phyloP scores from a whole-genome alignment of 2,329 filamentous ascomycete genomes.

The Penicillium sp. region DNA sequence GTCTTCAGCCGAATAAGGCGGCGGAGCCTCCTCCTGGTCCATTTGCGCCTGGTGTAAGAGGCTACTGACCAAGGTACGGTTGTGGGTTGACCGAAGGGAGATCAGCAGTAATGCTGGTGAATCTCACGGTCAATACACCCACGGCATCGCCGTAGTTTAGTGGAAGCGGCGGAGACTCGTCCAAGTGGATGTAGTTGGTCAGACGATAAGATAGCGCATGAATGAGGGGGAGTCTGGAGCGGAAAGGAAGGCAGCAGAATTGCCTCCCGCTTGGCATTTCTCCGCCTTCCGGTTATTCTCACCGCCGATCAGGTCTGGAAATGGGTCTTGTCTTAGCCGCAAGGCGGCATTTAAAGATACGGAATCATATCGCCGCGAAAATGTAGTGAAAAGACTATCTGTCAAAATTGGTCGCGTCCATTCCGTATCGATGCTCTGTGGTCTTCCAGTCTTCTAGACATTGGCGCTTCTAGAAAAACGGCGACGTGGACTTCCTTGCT shows the following conservation, averaged over 20 bases:
- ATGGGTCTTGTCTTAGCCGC: too few relatives aligned
- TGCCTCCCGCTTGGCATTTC: constrained; percentile 7
- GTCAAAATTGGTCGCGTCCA: too few relatives aligned
- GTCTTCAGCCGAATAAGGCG: constrained; percentile 39
- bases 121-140: constrained; percentile 10
- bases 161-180: neutral
- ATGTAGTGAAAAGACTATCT: too few relatives aligned
- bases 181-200: neutral
- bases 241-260: constrained; percentile 29
- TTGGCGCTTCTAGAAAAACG: too few relatives aligned
- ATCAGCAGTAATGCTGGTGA: constrained; percentile 6
- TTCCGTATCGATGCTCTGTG: too few relatives aligned
- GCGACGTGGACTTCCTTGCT: too few relatives aligned
- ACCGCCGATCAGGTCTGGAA: too few relatives aligned
- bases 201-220: constrained; percentile 13
- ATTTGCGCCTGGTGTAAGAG: constrained; percentile 15
- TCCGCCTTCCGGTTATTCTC: neutral
- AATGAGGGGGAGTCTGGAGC: neutral
- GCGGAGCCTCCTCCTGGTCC: constrained; percentile 37
- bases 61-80: neutral
- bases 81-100: neutral
- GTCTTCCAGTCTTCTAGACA: too few relatives aligned
- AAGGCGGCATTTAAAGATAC: too few relatives aligned
- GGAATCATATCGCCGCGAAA: too few relatives aligned
- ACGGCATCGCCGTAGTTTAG: constrained; percentile 7